Evolutionary conservation across 441 rosid species (phyloP).

Genomic region (Erodium trifolium): DNA sequence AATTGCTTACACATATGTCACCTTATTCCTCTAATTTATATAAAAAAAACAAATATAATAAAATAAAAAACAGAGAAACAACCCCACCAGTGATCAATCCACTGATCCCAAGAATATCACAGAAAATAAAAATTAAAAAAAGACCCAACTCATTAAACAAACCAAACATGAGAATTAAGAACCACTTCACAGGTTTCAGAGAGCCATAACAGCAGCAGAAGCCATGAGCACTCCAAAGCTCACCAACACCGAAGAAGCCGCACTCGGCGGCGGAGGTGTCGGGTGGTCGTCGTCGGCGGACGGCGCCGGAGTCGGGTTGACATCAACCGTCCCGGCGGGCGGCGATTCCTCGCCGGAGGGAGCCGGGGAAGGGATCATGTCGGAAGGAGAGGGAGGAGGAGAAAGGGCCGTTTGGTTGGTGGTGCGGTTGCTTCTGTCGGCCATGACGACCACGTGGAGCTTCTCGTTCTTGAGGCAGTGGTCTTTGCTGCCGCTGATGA

Average conservation of each 20-base stretch:
- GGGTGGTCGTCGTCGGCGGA: slow-evolving; percentile 7
- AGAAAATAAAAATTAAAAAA: background rate
- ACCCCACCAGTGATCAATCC: slow-evolving; percentile 10
- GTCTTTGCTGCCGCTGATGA: slow-evolving; percentile 73
- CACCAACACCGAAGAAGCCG: slow-evolving; percentile 34
- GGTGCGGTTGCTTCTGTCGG: slow-evolving; percentile 43
- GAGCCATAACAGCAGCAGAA: slow-evolving; percentile 38
- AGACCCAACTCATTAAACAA: background rate
- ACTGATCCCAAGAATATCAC: slow-evolving; percentile 26
- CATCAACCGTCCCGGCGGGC: slow-evolving; percentile 30
- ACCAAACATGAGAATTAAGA: background rate
- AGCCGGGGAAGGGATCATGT: slow-evolving; percentile 24
- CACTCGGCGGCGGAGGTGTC: slow-evolving; percentile 16
- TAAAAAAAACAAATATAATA: slow-evolving; percentile 17
- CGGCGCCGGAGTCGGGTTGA: slow-evolving; percentile 50
- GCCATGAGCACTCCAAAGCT: slow-evolving; percentile 40
- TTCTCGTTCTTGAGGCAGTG: slow-evolving; percentile 63
- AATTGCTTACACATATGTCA: slow-evolving; percentile 8
- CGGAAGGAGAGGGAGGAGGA: slow-evolving; percentile 23
- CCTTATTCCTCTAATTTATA: slow-evolving; percentile 25
- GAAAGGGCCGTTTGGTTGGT: slow-evolving; percentile 17
- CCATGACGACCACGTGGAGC: slow-evolving; percentile 49
- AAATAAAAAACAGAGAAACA: background rate
- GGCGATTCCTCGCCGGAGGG: slow-evolving; percentile 37
- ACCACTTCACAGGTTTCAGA: slow-evolving; percentile 10